Evolutionary conservation across 148 eudicot species (phyloP), one percentile per base, ranked within the genome.

Genomic region (Amaranthus hypochondriacus): DNA sequence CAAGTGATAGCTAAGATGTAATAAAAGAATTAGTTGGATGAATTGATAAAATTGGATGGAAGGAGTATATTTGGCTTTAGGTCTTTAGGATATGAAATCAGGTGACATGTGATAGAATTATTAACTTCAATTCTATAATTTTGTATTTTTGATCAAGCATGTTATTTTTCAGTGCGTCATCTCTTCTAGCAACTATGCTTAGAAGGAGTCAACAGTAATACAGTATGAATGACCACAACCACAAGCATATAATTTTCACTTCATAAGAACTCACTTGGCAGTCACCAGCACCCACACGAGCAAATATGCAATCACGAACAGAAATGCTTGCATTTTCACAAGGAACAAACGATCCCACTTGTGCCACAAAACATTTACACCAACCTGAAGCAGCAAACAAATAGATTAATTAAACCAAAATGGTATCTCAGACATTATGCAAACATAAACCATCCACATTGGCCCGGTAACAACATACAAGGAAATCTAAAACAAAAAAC

Each of bases 211-310:
- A 50, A 72, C 55, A 42, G 9, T 58, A 28, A 43, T 12, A 50
- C 58, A 39, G 5, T 52, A 67, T 12, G 3, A 42, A 14, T 28
- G 39, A 28, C 39, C 39, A 28, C 39, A 28, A 28, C 39, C 39
- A 28, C 39, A 61, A 50, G 43, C 28, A 39, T 9, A n/a, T 50
- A 8, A 6, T 42, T 56, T 55, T 11, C 46, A 55, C 5, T 48
- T n/a, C 48, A 12, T 43, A 55, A 61, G 14, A 77, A 80, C 88
- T 86, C 75, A 95, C 99, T 87, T 95, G 99, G 81, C 97, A 95
- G 75, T 95, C 99, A 69, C 99, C 99, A 63, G 99, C 99, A 82
- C 97, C 99, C 50, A 95, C 99, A 73, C 99, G 99, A 83, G 99
- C 96, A 85, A 92, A 95, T 62, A 95, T 90, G 84, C 97, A 95